Evolutionary conservation across 352 stramenopile species (phyloP), one percentile per base, ranked within the genome.

Genomic region (Pythium chondricola): DNA sequence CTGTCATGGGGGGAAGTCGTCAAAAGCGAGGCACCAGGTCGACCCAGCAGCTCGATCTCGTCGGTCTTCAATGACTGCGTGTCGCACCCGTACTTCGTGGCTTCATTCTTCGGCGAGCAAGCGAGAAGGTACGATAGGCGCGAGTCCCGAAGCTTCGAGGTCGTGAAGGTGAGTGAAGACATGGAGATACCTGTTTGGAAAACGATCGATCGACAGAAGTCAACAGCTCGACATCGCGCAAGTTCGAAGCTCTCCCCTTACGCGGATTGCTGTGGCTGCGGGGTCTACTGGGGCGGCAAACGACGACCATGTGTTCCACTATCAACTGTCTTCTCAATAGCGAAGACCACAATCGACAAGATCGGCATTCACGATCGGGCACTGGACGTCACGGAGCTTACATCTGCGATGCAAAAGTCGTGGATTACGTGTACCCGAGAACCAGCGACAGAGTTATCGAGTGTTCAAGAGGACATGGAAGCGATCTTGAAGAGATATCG

Each of bases 71-170:
- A 56, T 4, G 68, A 81, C 25, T 85, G 69, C 39, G 71, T 87
- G 16, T 80, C 71, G 1, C 78, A 90, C 31, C 78, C 78, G n/a
- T 90, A 86, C 36, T 90, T 88, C 31, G 75, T 74, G 14, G 67
- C 61, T 21, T 80, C 74, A 24, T 90, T 90, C 43, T 89, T 83
- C 56, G 60, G 63, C 11, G 67, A 87, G 17, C 67, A 81, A 50
- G 66, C 67, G 17, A 63, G 62, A 14, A 59, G 65, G 13, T 30
- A 81, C 17, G 82, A 65, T 59, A 63, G 62, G 14, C 61, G 65
- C 16, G 65, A 83, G 45, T 64, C 65, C 4, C 64, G 71, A 22
- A 88, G 75, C 35, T 81, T 85, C 47, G 75, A 88, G 46, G 63
- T 86, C 18, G 69, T 90, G 2, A 85, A 86, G 58, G 67, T 86